Base-by-base conservation (phyloP, 148 eudicot genomes). In the Fagopyrum homotropicum region DNA sequence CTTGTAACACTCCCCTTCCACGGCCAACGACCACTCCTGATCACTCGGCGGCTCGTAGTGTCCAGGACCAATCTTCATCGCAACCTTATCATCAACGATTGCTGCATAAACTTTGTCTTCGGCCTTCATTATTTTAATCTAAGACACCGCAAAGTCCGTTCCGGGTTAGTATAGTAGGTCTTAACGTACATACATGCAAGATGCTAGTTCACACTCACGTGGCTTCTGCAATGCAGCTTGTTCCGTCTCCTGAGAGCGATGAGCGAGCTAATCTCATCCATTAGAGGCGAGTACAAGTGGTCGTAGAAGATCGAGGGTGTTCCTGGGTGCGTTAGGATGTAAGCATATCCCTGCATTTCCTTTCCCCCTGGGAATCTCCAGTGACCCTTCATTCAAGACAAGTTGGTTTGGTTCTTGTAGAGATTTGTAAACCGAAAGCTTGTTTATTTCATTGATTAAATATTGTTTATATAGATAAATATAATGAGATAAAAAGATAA, bases 341-440 rank as follows among this genome's bases (percentile, higher is more conserved):
- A 96, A 17, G 99, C 94, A 79, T 96, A 96, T n/a, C 99, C 99
- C 83, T 96, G 99, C 88, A 96, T 92, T 86, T 96, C 99, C 83
- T 92, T 96, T 72, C 99, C 99, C 17, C 88, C 87, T 3, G 99
- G 99, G 81, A 96, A 96, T 87, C 99, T 90, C 99, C 99, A 96
- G 76, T 96, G 99, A 78, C 99, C 99, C 99, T 96, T 84, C 64
- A 72, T 35, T 35, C 3, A 35, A 35, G 40, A 35, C 40, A 35
- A 35, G 40, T 22, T 22, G 26, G 26, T 22, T 22, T 22, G 26
- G 26, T 0, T 22, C 26, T 0, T 22, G 26, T 22, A 22, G 26
- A 22, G 26, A 0, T 22, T 22, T 22, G 26, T 22, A 22, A 22
- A 22, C 26, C 26, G 26, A 22, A 22, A 22, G 26, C 26, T 22